Evolutionary conservation across 2,329 filamentous ascomycete species (phyloP).

Genomic region (Botrytis medusae): DNA sequence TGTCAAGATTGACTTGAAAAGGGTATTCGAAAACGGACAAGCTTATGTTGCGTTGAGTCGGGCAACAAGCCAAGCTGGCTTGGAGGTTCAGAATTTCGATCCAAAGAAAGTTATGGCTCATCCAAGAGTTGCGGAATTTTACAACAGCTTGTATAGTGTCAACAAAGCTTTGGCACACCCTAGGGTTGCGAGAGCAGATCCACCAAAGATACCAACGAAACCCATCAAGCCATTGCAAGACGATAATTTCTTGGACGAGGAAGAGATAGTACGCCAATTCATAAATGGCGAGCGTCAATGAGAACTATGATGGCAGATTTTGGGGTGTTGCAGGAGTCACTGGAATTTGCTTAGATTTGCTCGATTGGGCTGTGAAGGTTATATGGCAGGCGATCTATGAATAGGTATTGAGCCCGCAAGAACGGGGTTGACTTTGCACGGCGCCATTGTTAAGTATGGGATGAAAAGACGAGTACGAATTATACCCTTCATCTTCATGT

Average conservation of each 20-base stretch:
- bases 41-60: slow-evolving; percentile 95
- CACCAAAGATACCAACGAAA: slow-evolving; percentile 7
- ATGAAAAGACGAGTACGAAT: not conserved
- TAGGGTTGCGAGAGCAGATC: slow-evolving; percentile 31
- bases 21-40: slow-evolving; percentile 95
- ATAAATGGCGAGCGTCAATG: not conserved
- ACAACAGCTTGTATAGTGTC: slow-evolving; percentile 75
- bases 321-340: slow-evolving; percentile 5
- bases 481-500: slow-evolving; percentile 15
- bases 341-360: slow-evolving; percentile 5
- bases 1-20: slow-evolving; percentile 90
- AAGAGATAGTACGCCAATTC: not conserved
- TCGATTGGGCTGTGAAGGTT: slow-evolving; percentile 4
- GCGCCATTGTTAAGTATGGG: slow-evolving; percentile 3
- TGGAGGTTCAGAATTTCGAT: slow-evolving; percentile 88
- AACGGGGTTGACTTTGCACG: not conserved
- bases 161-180: slow-evolving; percentile 49
- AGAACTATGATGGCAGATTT: not conserved
- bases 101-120: slow-evolving; percentile 93
- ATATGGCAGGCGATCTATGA: slow-evolving; percentile 10
- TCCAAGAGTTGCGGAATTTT: slow-evolving; percentile 80
- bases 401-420: not conserved
- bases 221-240: slow-evolving; percentile 5
- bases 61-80: slow-evolving; percentile 80
- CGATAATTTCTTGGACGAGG: not conserved